phyloP scores from a whole-genome alignment of 495 filamentous ascomycete species.

The Rusavskia elegans region DNA sequence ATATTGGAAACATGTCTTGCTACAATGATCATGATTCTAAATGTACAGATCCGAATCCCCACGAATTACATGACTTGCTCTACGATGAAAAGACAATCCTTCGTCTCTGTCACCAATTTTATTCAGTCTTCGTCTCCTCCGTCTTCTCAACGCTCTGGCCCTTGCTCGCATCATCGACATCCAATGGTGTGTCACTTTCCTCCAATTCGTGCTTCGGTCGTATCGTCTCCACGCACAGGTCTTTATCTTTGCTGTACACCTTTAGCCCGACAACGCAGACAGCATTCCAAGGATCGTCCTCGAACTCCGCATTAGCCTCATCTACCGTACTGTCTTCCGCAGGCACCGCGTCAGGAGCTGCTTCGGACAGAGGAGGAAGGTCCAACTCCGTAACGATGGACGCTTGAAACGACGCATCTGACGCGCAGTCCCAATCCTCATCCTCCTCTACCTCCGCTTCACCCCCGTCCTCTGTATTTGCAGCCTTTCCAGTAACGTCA shows the following conservation, averaged over 20 bases:
- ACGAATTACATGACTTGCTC: no score
- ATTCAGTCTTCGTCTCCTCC: neutral
- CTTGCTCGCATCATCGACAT: slow-evolving; percentile 33
- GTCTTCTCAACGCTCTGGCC: slow-evolving; percentile 9
- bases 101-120: neutral
- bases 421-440: neutral
- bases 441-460: neutral
- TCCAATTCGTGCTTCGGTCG: slow-evolving; percentile 30
- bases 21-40: no score
- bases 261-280: slow-evolving; percentile 64
- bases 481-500: neutral
- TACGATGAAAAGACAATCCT: no score
- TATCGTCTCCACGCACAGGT: slow-evolving; percentile 36
- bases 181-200: slow-evolving; percentile 30
- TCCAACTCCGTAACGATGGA: slow-evolving; percentile 15
- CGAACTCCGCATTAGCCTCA: slow-evolving; percentile 24
- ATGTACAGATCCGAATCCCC: no score
- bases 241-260: slow-evolving; percentile 49
- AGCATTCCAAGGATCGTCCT: slow-evolving; percentile 67
- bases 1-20: no score
- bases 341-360: neutral
- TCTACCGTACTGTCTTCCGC: neutral
- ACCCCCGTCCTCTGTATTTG: neutral
- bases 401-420: slow-evolving; percentile 13
- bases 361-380: slow-evolving; percentile 16